A percentile compares a stretch with the other conserved stretches of the same genome.
phyloP scores from a whole-genome alignment of 345 rosid species.

The Tarenaya hassleriana region DNA sequence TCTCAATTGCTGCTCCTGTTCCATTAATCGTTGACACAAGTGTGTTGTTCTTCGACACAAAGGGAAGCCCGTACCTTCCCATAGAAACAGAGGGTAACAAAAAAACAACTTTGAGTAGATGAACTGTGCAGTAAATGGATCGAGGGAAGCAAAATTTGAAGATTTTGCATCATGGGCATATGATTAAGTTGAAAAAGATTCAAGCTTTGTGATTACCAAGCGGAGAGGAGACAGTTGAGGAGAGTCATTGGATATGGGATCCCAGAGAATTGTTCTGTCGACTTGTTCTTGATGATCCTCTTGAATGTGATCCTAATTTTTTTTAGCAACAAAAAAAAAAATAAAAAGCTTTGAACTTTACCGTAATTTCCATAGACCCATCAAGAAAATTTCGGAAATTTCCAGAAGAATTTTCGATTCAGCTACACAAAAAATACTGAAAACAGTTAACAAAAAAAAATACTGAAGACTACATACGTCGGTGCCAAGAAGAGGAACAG shows the following conservation, averaged over 20 bases:
- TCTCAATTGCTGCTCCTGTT: conserved; percentile 65
- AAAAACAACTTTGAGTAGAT: background rate
- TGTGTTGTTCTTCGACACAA: conserved; percentile 74
- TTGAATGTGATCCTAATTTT: conserved; percentile 71
- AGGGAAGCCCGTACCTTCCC: conserved; percentile 87
- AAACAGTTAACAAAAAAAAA: conserved; percentile 2
- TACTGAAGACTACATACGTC: conserved; percentile 36
- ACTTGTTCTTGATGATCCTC: conserved; percentile 57
- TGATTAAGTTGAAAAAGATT: background rate
- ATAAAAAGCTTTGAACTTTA: background rate
- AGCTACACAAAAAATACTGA: background rate
- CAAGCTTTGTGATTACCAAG: conserved; percentile 47
- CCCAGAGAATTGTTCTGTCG: conserved; percentile 92
- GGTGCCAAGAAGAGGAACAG: conserved; percentile 93
- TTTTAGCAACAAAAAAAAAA: background rate
- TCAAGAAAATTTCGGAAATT: background rate
- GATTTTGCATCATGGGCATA: background rate
- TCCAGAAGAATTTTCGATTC: conserved; percentile 4
- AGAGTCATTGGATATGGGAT: conserved; percentile 93
- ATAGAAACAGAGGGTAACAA: background rate
- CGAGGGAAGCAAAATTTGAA: background rate
- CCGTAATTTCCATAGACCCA: background rate
- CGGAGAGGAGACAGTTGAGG: conserved; percentile 94
- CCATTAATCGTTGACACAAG: conserved; percentile 82
- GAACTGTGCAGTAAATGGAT: background rate